Conservation (phyloP, 2,329 filamentous ascomycete genomes). For the Fusarium concolor region DNA sequence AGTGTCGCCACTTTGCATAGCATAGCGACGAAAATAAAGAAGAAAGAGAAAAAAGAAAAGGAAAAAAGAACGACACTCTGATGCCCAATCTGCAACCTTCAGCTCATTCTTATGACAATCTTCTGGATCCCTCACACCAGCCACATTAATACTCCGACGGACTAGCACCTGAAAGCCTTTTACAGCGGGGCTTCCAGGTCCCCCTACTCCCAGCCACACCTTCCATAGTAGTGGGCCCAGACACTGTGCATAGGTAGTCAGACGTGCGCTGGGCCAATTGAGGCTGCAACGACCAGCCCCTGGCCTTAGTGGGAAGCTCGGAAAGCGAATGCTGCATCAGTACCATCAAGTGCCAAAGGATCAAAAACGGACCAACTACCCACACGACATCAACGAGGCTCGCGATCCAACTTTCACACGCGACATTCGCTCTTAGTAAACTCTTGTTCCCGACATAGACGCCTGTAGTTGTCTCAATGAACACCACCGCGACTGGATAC, state of each 20-base stretch:
- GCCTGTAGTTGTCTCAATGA: constrained; percentile 40
- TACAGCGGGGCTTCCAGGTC: constrained; percentile 29
- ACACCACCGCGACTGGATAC: constrained; percentile 31
- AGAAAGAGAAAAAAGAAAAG: background rate
- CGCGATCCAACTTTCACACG: constrained; percentile 21
- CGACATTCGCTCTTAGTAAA: constrained; percentile 13
- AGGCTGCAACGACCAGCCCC: constrained; percentile 40
- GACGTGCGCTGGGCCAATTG: constrained; percentile 41
- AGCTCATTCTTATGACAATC: background rate
- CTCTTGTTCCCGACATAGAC: constrained; percentile 17
- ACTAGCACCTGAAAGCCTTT: constrained; percentile 36
- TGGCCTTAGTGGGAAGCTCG: constrained; percentile 39
- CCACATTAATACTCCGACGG: constrained; percentile 32
- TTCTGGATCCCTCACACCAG: constrained; percentile 26
- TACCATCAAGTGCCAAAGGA: background rate
- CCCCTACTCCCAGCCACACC: constrained; percentile 44
- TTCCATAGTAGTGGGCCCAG: constrained; percentile 24
- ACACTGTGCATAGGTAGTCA: constrained; percentile 39
- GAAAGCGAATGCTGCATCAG: constrained; percentile 33
- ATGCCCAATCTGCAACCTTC: constrained; percentile 17
- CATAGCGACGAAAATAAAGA: background rate
- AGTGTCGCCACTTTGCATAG: background rate
- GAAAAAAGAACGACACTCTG: background rate
- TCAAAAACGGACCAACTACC: constrained; percentile 29
- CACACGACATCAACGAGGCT: constrained; percentile 20